Evolutionary conservation across 805 yeast genomes (phyloP).

Genomic region (Spathaspora boniae): DNA sequence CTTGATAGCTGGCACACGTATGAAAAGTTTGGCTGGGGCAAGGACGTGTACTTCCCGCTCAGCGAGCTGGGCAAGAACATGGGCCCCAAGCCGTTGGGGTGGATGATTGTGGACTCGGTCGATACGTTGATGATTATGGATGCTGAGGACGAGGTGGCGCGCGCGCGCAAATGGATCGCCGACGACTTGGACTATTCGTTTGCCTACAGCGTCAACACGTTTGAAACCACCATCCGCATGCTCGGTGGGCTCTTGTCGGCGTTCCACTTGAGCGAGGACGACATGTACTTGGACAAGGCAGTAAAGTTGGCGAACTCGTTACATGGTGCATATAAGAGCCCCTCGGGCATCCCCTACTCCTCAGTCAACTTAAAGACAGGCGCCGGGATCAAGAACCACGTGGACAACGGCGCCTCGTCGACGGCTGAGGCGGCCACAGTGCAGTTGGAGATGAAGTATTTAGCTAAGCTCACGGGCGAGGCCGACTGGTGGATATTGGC

Average conservation of each 20-base stretch:
- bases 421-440: slow-evolving; percentile 89
- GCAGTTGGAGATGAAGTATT: slow-evolving; percentile 82
- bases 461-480: slow-evolving; percentile 79
- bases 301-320: slow-evolving; percentile 72
- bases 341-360: slow-evolving; percentile 72
- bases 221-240: slow-evolving; percentile 95
- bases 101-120: slow-evolving; percentile 87
- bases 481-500: slow-evolving; percentile 70
- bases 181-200: slow-evolving; percentile 66
- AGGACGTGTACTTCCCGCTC: slow-evolving; percentile 74
- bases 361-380: slow-evolving; percentile 70
- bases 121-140: slow-evolving; percentile 83
- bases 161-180: slow-evolving; percentile 73
- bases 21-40: slow-evolving; percentile 76
- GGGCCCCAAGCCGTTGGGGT: slow-evolving; percentile 82
- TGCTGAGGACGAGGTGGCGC: slow-evolving; percentile 54
- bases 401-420: slow-evolving; percentile 73
- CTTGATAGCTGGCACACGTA: slow-evolving; percentile 77
- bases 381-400: slow-evolving; percentile 57
- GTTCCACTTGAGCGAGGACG: slow-evolving; percentile 64
- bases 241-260: slow-evolving; percentile 90
- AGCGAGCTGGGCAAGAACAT: slow-evolving; percentile 60
- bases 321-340: slow-evolving; percentile 62
- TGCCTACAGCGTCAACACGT: slow-evolving; percentile 73
- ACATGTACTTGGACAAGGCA: slow-evolving; percentile 72